Evolutionary conservation across 2,329 filamentous ascomycete genomes (phyloP), one percentile per base, ranked within the genome.

Genomic region (Rhinocladiella similis): DNA sequence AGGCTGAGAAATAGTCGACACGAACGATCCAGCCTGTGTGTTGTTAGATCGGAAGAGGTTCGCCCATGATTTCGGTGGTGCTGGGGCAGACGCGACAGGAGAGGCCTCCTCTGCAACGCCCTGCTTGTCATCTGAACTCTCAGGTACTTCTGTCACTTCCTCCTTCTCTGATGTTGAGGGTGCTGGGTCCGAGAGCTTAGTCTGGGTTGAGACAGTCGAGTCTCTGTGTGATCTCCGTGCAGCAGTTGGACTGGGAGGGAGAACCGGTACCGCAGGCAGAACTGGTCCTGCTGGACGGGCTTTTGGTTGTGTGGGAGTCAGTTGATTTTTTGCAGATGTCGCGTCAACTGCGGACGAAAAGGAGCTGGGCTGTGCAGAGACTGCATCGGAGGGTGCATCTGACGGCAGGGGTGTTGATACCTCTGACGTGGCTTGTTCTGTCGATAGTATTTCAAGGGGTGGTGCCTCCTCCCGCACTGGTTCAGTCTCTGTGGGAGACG

Each of bases 11-110:
- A 67, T 55, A 45, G 66, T 59, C 43, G 66, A 59, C 7, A 69
- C 64, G 16, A 69, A 65, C 13, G 73, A 65, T n/a, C 67, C 56
- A 18, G 54, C 61, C 41, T 66, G 63, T 22, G 70, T 60, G 14
- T 76, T 71, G 63, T 81, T 80, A 9, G 78, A 73, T 51, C 84
- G 80, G 50, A 90, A 80, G 43, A 90, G 76, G 61, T 87, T 86
- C 22, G 87, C 85, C 87, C 87, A 90, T 1, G 83, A 85, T 66
- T 86, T 82, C 22, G 82, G 80, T n/a, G 78, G 73, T 45, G 78
- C 73, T 38, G 72, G 69, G 49, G 76, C 69, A 1, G 75, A 70
- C 29, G 67, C 63, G 59, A 72, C 68, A 47, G 76, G 76, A 3
- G 69, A 62, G 14, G 72, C 62, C 39, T 73, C 69, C 20, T 75